phyloP scores from a whole-genome alignment of 139 green algal genomes.

The Chlorella sp. region DNA sequence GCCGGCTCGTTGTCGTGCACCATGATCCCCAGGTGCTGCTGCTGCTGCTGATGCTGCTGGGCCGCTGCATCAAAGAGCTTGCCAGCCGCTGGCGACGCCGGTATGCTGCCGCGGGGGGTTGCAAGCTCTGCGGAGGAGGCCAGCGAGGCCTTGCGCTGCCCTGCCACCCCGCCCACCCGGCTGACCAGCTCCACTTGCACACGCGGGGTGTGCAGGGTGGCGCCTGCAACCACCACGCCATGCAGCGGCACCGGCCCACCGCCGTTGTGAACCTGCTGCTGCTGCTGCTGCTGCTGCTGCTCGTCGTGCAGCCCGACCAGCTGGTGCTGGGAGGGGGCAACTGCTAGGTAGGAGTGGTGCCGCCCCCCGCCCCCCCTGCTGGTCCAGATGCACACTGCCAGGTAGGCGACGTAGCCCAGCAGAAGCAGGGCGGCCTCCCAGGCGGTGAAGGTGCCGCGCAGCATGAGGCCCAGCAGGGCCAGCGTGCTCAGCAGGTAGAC shows the following conservation, averaged over 20 bases:
- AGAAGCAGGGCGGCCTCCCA: slow-evolving; percentile 39
- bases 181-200: slow-evolving; percentile 25
- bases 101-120: background rate
- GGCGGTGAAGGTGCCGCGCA: slow-evolving; percentile 29
- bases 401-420: slow-evolving; percentile 43
- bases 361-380: background rate
- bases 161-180: background rate
- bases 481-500: slow-evolving; percentile 51
- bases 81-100: background rate
- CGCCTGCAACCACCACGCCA: background rate
- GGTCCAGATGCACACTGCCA: slow-evolving; percentile 39
- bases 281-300: slow-evolving; percentile 11
- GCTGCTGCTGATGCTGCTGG: background rate
- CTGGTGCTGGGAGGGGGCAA: slow-evolving; percentile 14
- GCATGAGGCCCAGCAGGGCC: slow-evolving; percentile 45
- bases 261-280: background rate
- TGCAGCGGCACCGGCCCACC: background rate
- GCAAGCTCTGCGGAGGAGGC: background rate
- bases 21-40: background rate
- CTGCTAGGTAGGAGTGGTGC: slow-evolving; percentile 9
- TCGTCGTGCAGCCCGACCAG: background rate
- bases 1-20: background rate
- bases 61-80: background rate
- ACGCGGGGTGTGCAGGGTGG: too few species aligned
- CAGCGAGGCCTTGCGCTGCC: background rate